phyloP scores from a whole-genome alignment of 2,329 filamentous ascomycete genomes.

The Byssochlamys sp. region DNA sequence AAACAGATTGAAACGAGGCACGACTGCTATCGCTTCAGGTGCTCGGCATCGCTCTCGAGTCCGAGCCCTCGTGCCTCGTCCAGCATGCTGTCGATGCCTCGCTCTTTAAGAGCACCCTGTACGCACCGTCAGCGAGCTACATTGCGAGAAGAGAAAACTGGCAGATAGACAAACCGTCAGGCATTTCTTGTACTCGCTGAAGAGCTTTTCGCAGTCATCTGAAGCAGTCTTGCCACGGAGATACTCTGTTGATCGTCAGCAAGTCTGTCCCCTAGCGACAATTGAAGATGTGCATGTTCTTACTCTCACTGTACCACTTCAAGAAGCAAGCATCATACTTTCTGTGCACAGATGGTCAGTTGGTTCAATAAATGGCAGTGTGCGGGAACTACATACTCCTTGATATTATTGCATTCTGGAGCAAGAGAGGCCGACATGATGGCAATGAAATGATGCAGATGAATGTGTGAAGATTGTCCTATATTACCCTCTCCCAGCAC shows the following conservation, averaged over 20 bases:
- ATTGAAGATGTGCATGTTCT: constrained; percentile 21
- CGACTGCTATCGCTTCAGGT: constrained; percentile 39
- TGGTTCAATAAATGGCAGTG: constrained; percentile 2
- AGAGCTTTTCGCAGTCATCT: constrained; percentile 77
- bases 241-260: constrained; percentile 55
- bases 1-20: background rate
- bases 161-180: constrained; percentile 53
- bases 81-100: constrained; percentile 85
- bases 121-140: constrained; percentile 1
- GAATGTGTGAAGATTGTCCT: background rate
- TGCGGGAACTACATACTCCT: constrained; percentile 59
- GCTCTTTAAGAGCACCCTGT: constrained; percentile 74
- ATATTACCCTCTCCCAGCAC: background rate
- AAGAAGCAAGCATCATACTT: constrained; percentile 95
- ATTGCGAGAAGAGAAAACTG: background rate
- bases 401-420: constrained; percentile 87
- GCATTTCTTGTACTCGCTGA: constrained; percentile 81
- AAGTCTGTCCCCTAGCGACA: constrained; percentile 1
- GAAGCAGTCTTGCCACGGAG: constrained; percentile 71
- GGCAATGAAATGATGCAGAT: background rate
- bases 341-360: constrained; percentile 39
- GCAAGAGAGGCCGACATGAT: constrained; percentile 88
- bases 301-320: constrained; percentile 99
- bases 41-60: constrained; percentile 70
- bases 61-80: constrained; percentile 84